Evolutionary conservation across 2,329 filamentous ascomycete genomes (phyloP).

Genomic region (Nemania serpens): DNA sequence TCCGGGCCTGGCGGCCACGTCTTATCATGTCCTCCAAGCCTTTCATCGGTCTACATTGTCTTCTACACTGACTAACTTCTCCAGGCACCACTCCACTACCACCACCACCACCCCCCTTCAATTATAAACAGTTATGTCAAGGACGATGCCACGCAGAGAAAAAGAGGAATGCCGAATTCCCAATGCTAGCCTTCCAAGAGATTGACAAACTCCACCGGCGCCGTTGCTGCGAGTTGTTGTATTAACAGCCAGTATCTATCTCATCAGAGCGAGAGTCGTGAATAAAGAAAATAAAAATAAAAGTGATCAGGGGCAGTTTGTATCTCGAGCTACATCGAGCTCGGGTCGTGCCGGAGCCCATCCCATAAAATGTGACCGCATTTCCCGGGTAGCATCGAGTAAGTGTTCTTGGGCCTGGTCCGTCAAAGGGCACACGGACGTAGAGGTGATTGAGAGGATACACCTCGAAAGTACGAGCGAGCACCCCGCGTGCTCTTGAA

Average conservation of each 20-base stretch:
- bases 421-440: neutral
- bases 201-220: slow-evolving; percentile 39
- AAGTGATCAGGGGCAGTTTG: slow-evolving; percentile 32
- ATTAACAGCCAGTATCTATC: slow-evolving; percentile 43
- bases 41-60: slow-evolving; percentile 29
- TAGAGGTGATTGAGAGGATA: slow-evolving; percentile 10
- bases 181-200: slow-evolving; percentile 41
- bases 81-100: neutral
- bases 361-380: slow-evolving; percentile 19
- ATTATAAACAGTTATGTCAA: slow-evolving; percentile 40
- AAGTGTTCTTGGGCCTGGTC: slow-evolving; percentile 16
- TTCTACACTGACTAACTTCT: slow-evolving; percentile 8
- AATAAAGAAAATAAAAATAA: slow-evolving; percentile 37
- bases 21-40: slow-evolving; percentile 25
- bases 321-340: slow-evolving; percentile 35
- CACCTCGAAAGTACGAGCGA: slow-evolving; percentile 1
- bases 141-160: slow-evolving; percentile 34
- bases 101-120: slow-evolving; percentile 14
- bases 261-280: slow-evolving; percentile 44
- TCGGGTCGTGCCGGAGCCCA: slow-evolving; percentile 25
- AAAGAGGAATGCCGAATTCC: slow-evolving; percentile 37
- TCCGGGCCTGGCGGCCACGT: slow-evolving; percentile 26
- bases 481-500: slow-evolving; percentile 5
- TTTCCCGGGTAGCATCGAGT: slow-evolving; percentile 4
- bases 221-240: slow-evolving; percentile 42